Evolutionary conservation across 495 filamentous ascomycete species (phyloP), one percentile per base, ranked within the genome.

Genomic region (Coniosporium apollinis): DNA sequence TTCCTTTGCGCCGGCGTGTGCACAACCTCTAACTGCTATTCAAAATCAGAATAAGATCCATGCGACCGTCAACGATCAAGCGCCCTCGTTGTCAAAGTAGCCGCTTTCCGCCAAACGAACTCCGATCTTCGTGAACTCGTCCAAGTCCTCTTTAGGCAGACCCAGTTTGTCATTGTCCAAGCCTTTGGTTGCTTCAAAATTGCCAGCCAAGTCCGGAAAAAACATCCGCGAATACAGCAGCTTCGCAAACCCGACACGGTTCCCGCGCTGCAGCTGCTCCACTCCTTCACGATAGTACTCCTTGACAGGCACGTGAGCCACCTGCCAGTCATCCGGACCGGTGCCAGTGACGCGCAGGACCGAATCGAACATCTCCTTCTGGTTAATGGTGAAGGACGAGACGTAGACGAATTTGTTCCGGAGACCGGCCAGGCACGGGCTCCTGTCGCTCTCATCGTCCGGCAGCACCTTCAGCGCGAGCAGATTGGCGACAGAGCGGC

Each of bases 71-170:
- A n/a, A n/a, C n/a, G n/a, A n/a, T n/a, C n/a, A n/a, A n/a, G n/a
- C n/a, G n/a, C n/a, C n/a, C n/a, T n/a, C n/a, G n/a, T n/a, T n/a
- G n/a, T n/a, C n/a, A n/a, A n/a, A n/a, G n/a, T n/a, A n/a, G n/a
- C n/a, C n/a, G n/a, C n/a, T n/a, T n/a, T n/a, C n/a, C n/a, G n/a
- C n/a, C n/a, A n/a, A n/a, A n/a, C n/a, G 34, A 5, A 50, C 33
- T 13, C 41, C 48, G 9, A 11, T 28, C 51, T 50, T 58, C 0
- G 70, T 75, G 4, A 50, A 50, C 47, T 69, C 70, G 44, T 78
- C 73, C 37, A 79, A 35, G 41, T 72, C 62, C 55, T 79, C 75
- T 41, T 58, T 49, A 5, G 67, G 60, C 39, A 80, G 46, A 0
- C 60, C 69, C 19, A 80, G 52, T 16, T 60, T 22, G 4, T 49